Conservation (phyloP, 345 rosid genomes). For the Limnanthes douglasii region DNA sequence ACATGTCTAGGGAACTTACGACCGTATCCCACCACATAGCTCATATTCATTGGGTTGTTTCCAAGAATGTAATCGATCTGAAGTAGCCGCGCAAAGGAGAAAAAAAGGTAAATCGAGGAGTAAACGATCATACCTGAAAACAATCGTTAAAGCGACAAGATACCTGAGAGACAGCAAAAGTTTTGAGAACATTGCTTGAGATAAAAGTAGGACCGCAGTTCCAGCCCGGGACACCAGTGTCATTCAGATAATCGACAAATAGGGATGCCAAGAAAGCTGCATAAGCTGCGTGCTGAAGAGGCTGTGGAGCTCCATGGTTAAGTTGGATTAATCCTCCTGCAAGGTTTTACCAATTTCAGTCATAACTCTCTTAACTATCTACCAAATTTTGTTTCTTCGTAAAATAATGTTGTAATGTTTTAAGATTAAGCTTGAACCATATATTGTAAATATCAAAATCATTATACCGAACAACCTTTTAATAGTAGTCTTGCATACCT, state of each 20-base stretch:
- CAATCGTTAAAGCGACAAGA: too few relatives aligned
- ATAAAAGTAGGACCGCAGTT: constrained; percentile 40
- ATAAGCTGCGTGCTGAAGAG: constrained; percentile 47
- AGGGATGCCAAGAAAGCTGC: constrained; percentile 73
- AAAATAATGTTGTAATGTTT: too few relatives aligned
- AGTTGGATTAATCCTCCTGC: constrained; percentile 60
- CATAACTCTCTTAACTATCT: neutral
- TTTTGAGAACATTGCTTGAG: constrained; percentile 16
- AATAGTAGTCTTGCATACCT: constrained; percentile 25
- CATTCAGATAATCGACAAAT: constrained; percentile 60
- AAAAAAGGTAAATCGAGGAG: neutral
- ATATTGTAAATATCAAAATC: too few relatives aligned
- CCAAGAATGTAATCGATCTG: constrained; percentile 79
- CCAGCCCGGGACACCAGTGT: constrained; percentile 51
- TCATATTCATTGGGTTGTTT: constrained; percentile 67
- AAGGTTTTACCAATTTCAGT: neutral
- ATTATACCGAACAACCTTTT: too few relatives aligned
- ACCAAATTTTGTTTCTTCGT: too few relatives aligned
- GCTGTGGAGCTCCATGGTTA: constrained; percentile 39
- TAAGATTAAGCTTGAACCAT: too few relatives aligned
- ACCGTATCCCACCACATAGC: constrained; percentile 74
- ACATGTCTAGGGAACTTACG: constrained; percentile 53
- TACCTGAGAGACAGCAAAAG: constrained; percentile 66
- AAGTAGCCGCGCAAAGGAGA: neutral
- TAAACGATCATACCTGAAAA: neutral